A percentile compares a stretch with the other conserved stretches of the same genome.
These are phyloP conservation scores for Chimonanthus salicifolius DNA, from an alignment of 164 flowering plant genomes.

Conservation along the genomic window DNA sequence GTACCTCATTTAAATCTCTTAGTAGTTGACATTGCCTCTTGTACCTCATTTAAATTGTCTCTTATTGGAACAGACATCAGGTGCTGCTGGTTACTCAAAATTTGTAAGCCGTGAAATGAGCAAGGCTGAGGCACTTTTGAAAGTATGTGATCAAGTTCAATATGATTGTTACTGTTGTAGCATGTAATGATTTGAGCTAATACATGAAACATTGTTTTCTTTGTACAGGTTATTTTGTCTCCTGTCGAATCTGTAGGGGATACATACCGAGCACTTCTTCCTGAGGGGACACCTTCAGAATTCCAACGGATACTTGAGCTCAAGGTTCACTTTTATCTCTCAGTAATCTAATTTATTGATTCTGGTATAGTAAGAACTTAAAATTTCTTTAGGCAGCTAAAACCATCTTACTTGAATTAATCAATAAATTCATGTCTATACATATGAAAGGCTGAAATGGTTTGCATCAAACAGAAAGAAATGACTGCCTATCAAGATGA, in stretches of 20 bases:
- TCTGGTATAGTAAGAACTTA: neutral
- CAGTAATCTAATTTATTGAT: neutral
- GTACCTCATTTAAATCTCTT: neutral
- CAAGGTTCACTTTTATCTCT: constrained; percentile 43
- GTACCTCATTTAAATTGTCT: neutral
- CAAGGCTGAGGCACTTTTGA: constrained; percentile 96
- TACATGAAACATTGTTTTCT: constrained; percentile 4
- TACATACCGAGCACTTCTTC: constrained; percentile 88
- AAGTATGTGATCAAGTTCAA: constrained; percentile 39
- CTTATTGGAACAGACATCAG: constrained; percentile 45
- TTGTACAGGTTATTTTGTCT: constrained; percentile 77
- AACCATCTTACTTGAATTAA: neutral
- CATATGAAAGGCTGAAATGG: neutral
- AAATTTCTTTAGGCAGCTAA: neutral
- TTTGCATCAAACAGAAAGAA: neutral
- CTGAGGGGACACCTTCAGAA: constrained; percentile 90
- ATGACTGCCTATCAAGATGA: neutral
- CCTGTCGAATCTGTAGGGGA: constrained; percentile 93
- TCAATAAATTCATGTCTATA: neutral
- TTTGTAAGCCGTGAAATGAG: constrained; percentile 97
- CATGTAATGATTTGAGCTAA: neutral
- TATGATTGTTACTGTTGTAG: neutral
- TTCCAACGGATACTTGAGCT: constrained; percentile 94
- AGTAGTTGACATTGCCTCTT: neutral
- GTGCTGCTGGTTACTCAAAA: constrained; percentile 81